Percentiles rank a stretch among this genome's conserved stretches.
phyloP scores from a whole-genome alignment of 495 filamentous ascomycete species.

The Xylaria palmicola region DNA sequence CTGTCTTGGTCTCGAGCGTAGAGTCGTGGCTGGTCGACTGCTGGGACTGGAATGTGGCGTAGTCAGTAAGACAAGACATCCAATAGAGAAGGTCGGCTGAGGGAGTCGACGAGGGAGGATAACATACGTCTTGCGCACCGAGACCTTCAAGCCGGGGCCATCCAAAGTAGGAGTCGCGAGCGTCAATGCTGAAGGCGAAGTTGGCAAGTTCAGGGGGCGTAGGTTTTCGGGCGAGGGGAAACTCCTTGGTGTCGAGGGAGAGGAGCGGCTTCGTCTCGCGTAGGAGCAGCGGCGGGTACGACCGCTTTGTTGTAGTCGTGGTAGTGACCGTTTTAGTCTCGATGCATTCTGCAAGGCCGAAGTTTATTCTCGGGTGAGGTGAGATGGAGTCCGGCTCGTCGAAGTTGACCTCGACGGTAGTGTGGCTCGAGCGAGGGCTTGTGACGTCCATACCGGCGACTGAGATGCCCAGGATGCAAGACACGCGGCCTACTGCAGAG shows the following conservation, averaged over 20 bases:
- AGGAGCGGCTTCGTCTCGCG: constrained; percentile 69
- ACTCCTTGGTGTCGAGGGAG: constrained; percentile 82
- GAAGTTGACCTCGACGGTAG: constrained; percentile 45
- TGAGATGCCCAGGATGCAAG: constrained; percentile 25
- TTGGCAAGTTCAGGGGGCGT: constrained; percentile 74
- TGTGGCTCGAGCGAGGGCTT: constrained; percentile 45
- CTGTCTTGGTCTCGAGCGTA: constrained; percentile 31
- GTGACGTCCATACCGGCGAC: constrained; percentile 35
- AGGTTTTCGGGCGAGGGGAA: constrained; percentile 77
- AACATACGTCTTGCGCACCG: constrained; percentile 52
- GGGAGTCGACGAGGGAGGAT: constrained; percentile 2
- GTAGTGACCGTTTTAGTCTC: constrained; percentile 79
- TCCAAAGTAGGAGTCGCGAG: constrained; percentile 57
- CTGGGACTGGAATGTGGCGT: constrained; percentile 29
- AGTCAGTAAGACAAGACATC: constrained; percentile 14
- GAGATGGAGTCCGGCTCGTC: constrained; percentile 40
- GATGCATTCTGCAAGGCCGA: constrained; percentile 55
- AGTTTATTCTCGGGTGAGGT: constrained; percentile 40
- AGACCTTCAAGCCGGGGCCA: constrained; percentile 64
- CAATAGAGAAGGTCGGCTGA: not conserved
- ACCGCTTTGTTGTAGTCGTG: constrained; percentile 89
- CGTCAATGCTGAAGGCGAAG: constrained; percentile 65
- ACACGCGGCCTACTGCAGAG: constrained; percentile 13
- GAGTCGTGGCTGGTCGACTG: constrained; percentile 36
- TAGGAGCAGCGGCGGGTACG: constrained; percentile 79